Percentiles rank a stretch among this genome's conserved stretches.
Conservation (phyloP, 352 stramenopile genomes). For the Globisporangium echinulatum region DNA sequence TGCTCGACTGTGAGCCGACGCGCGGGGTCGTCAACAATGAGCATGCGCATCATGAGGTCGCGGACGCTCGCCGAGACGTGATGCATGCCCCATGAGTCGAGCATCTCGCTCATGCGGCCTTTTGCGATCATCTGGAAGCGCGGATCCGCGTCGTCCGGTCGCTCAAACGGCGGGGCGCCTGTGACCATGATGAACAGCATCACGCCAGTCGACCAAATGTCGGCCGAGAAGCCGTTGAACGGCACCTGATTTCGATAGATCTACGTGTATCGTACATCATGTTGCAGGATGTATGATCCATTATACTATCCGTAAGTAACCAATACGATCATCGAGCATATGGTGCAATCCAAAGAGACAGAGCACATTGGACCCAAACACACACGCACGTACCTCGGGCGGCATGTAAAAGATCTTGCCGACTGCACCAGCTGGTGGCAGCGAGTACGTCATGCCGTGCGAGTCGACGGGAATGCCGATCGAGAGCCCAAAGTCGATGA, state of each 20-base stretch:
- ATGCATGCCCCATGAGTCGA: constrained; percentile 84
- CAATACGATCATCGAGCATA: background rate
- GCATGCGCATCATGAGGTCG: constrained; percentile 72
- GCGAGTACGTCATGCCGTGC: constrained; percentile 81
- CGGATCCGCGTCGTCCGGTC: constrained; percentile 69
- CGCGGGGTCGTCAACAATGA: constrained; percentile 76
- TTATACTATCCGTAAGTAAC: too few relatives aligned
- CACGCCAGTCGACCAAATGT: constrained; percentile 93
- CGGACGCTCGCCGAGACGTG: constrained; percentile 67
- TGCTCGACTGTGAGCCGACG: constrained; percentile 73
- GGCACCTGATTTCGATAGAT: constrained; percentile 87
- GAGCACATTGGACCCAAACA: too few relatives aligned
- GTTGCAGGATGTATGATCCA: too few relatives aligned
- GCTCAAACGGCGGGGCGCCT: constrained; percentile 88
- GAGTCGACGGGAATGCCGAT: constrained; percentile 82
- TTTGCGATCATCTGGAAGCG: constrained; percentile 83
- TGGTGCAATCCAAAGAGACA: background rate
- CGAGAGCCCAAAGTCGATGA: constrained; percentile 82
- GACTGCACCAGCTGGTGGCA: constrained; percentile 71
- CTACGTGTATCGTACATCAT: constrained; percentile 15
- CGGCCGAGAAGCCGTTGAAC: constrained; percentile 89
- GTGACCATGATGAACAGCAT: constrained; percentile 95
- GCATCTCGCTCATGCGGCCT: constrained; percentile 76
- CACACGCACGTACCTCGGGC: constrained; percentile 43
- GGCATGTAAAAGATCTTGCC: constrained; percentile 90